These are phyloP conservation scores for Talaromyces sp. DNA, from an alignment of 2,329 filamentous ascomycete species.

Conservation along the genomic window DNA sequence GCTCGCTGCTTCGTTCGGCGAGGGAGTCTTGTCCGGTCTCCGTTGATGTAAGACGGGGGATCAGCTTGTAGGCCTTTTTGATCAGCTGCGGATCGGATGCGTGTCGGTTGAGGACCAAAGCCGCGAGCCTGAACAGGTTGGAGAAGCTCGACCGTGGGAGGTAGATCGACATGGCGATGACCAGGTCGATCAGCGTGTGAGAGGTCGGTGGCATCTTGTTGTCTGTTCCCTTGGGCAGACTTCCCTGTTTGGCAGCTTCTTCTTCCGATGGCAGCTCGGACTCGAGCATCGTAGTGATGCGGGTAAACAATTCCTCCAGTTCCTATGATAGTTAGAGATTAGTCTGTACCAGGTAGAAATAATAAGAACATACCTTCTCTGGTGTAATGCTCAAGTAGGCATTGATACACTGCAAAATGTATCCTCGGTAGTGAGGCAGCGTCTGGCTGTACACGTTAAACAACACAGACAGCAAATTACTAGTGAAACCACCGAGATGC, in stretches of 20 bases:
- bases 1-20: slow-evolving; percentile 66
- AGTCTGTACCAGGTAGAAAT: slow-evolving; percentile 2
- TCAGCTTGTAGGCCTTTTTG: slow-evolving; percentile 98
- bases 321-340: slow-evolving; percentile 45
- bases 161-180: slow-evolving; percentile 94
- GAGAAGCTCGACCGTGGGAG: slow-evolving; percentile 81
- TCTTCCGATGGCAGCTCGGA: slow-evolving; percentile 60
- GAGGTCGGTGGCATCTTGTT: slow-evolving; percentile 84
- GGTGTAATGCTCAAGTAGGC: slow-evolving; percentile 87
- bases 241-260: slow-evolving; percentile 59
- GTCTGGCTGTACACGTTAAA: slow-evolving; percentile 99
- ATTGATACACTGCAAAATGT: slow-evolving; percentile 91
- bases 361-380: slow-evolving; percentile 39
- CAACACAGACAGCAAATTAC: slow-evolving; percentile 89
- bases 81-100: slow-evolving; percentile 77
- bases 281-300: slow-evolving; percentile 80
- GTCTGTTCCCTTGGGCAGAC: slow-evolving; percentile 60
- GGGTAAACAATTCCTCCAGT: slow-evolving; percentile 80
- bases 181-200: slow-evolving; percentile 92
- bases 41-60: slow-evolving; percentile 82
- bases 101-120: slow-evolving; percentile 70
- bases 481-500: slow-evolving; percentile 74
- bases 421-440: slow-evolving; percentile 82
- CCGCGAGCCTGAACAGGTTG: slow-evolving; percentile 79
- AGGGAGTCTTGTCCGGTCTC: slow-evolving; percentile 73